Evolutionary conservation across 306 rosid genomes (phyloP), one percentile per base, ranked within the genome.

Genomic region (Castanea mollissima): DNA sequence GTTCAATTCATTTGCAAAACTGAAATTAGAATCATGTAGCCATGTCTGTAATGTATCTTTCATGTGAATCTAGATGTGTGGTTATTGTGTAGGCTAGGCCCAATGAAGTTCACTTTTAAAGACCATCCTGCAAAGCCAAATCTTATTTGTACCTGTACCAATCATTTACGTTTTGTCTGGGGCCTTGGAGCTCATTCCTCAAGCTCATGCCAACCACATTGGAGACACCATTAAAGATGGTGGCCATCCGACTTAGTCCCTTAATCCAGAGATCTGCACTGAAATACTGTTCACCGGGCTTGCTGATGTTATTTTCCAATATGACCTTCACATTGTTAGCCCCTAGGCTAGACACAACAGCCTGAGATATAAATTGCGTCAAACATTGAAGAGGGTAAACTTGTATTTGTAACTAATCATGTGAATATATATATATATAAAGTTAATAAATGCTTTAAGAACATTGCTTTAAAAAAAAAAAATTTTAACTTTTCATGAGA

Each of bases 131-230:
- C 54, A 49, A 49, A 49, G 54, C 54, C 88, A 79, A 21, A 15
- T 70, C 46, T 41, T 41, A 41, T 41, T 41, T 41, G 3, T 88
- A 93, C 93, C 76, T 93, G 87, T 86, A 91, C 98, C 98, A 93
- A 79, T 93, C 97, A 7, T 83, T 54, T n/a, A 86, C 82, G 57
- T 90, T 93, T 57, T 91, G 98, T 83, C 70, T 93, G 25, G 92
- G 91, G 62, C 97, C 98, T 44, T 93, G 84, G 38, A 93, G 93
- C 74, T 93, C 98, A 49, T 93, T 93, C 82, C 98, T 91, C 78
- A 93, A 83, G 88, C 98, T 93, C 91, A 91, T 91, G 7, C 86
- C 98, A 9, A 93, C 88, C 76, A 93, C 97, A 78, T 82, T 87
- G 21, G 77, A 6, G 15, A 85, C 82, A 0, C 90, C 95, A 0